Evolutionary conservation across 1,139 yeast species (phyloP).

Genomic region (Zygosaccharomyces sapae): DNA sequence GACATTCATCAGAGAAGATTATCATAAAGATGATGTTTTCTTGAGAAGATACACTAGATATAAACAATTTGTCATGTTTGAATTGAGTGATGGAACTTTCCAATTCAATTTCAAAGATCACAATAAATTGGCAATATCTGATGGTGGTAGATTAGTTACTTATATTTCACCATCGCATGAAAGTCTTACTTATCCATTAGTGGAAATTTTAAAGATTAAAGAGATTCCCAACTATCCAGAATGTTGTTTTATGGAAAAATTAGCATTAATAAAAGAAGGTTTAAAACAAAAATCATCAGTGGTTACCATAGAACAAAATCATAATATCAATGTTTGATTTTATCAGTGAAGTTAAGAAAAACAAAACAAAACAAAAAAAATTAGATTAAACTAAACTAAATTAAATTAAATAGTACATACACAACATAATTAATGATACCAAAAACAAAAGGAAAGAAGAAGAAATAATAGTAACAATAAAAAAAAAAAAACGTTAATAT

Average conservation of each 20-base stretch:
- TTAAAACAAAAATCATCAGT: slow-evolving; percentile 35
- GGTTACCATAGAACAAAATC: slow-evolving; percentile 25
- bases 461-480: too few species aligned
- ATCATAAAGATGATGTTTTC: slow-evolving; percentile 58
- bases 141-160: slow-evolving; percentile 70
- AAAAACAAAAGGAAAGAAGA: not conserved
- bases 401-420: not conserved
- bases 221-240: slow-evolving; percentile 63
- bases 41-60: slow-evolving; percentile 79
- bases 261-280: slow-evolving; percentile 34
- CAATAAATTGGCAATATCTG: slow-evolving; percentile 77
- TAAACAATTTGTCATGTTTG: slow-evolving; percentile 81
- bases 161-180: slow-evolving; percentile 76
- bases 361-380: not conserved
- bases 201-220: slow-evolving; percentile 57
- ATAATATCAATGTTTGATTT: not conserved
- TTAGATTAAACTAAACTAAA: not conserved
- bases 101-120: slow-evolving; percentile 96
- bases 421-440: not conserved
- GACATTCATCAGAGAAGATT: slow-evolving; percentile 41
- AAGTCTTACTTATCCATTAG: slow-evolving; percentile 65
- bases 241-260: slow-evolving; percentile 44
- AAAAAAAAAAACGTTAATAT: too few species aligned
- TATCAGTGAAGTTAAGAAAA: not conserved
- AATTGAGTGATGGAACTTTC: slow-evolving; percentile 84